Evolutionary conservation across 2,329 filamentous ascomycete genomes (phyloP).

Genomic region (Bipolaris oryzae): DNA sequence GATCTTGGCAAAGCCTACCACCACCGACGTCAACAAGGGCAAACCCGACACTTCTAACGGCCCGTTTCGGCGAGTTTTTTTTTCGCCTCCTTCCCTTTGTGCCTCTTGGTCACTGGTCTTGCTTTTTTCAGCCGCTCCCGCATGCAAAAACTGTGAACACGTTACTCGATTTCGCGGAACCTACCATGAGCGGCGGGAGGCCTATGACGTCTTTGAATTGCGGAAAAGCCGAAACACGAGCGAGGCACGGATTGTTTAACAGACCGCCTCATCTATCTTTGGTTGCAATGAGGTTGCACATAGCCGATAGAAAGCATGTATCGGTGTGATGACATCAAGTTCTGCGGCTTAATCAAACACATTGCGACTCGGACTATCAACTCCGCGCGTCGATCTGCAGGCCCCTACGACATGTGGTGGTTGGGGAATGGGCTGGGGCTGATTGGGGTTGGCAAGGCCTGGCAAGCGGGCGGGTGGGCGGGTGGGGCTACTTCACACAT

Average conservation of each 20-base stretch:
- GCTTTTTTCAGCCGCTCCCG: conserved; percentile 7
- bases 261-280: conserved; percentile 5
- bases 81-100: background rate
- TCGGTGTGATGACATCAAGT: conserved; percentile 7
- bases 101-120: no score
- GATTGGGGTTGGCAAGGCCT: background rate
- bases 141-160: background rate
- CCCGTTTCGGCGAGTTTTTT: conserved; percentile 8
- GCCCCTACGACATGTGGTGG: background rate
- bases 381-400: background rate
- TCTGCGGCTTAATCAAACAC: conserved; percentile 6
- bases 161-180: no score
- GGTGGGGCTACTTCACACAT: no score
- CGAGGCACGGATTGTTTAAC: background rate
- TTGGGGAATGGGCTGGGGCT: background rate
- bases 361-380: background rate
- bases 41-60: conserved; percentile 1
- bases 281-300: background rate
- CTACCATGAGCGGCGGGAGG: background rate
- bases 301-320: background rate
- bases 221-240: conserved; percentile 10
- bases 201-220: conserved; percentile 7
- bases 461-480: no score
- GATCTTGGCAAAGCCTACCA: background rate
- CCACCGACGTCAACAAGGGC: background rate